Evolutionary conservation across 1,284 basidiomycete genomes (phyloP), one percentile per base, ranked within the genome.

Genomic region (Marasmius oreades): DNA sequence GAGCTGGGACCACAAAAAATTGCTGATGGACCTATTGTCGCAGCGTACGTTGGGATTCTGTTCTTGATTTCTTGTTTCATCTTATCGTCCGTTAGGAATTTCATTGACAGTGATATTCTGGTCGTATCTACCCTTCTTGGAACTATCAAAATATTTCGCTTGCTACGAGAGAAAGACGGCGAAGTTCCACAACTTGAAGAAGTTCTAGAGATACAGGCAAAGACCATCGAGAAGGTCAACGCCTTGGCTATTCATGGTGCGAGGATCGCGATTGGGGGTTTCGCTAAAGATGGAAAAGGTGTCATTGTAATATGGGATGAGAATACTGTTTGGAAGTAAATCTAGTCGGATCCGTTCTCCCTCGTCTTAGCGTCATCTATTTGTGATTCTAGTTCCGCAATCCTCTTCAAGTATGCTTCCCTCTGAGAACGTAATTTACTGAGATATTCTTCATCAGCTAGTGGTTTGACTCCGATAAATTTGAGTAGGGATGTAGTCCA

Each of bases 1-100:
- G 76, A 77, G n/a, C 54, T 77, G 39, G 67, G 77, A 28, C 28
- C 28, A 31, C 59, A 72, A 43, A 80, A 84, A 57, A 73, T 84
- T 18, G 85, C 84, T 1, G 81, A 88, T 58, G 89, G 88, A 1
- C 87, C 89, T 18, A 71, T 92, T 23, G 85, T 88, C 53, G 80
- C 80, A 11, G 61, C 86, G 89, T 90, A 64, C 56, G 83, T 69
- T 62, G 20, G n/a, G 42, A 57, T 54, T 42, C 22, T 3, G 23
- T 4, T 31, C 28, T 31, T 39, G 6, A 42, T 47, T 31, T 31
- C 28, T 57, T n/a, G 44, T 16, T 44, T 39, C 2, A 55, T 18
- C 12, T 12, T 28, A 34, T 23, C 5, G 10, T 37, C 18, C n/a
- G 50, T 5, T 55, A 89, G 87, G 63, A 67, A 73, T 34, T 88